A percentile compares a stretch with the other conserved stretches of the same genome.
phyloP scores from a whole-genome alignment of 495 filamentous ascomycete genomes.

The Penicillium goetzii region DNA sequence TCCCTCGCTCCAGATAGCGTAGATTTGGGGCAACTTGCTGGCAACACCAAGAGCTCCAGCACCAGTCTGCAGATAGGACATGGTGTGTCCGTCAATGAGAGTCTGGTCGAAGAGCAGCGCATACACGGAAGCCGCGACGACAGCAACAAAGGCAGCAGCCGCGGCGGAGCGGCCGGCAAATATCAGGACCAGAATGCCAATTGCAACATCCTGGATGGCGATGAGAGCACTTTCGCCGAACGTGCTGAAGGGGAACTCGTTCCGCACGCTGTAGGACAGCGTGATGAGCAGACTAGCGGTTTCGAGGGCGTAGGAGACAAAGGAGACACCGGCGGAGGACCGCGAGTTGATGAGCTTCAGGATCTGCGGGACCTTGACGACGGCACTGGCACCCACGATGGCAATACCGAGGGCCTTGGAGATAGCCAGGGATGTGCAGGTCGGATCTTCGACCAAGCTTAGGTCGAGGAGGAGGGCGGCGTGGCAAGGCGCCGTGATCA shows the following conservation, averaged over 20 bases:
- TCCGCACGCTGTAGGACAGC: conserved; percentile 86
- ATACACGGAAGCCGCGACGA: conserved; percentile 66
- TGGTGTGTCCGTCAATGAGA: conserved; percentile 66
- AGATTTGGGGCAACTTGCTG: conserved; percentile 92
- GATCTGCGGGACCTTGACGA: conserved; percentile 96
- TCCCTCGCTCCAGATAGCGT: conserved; percentile 77
- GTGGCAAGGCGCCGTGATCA: conserved; percentile 86
- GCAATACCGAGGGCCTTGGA: conserved; percentile 91
- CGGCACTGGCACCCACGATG: conserved; percentile 83
- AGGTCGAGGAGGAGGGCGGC: conserved; percentile 77
- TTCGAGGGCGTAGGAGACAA: conserved; percentile 90
- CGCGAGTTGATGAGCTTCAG: conserved; percentile 81
- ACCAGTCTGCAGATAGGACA: conserved; percentile 81
- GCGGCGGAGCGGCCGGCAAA: conserved; percentile 69
- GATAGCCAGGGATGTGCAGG: conserved; percentile 83
- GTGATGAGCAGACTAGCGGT: conserved; percentile 82
- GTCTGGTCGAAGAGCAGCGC: conserved; percentile 67
- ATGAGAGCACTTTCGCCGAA: conserved; percentile 94
- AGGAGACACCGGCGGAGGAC: conserved; percentile 80
- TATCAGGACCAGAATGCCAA: conserved; percentile 79
- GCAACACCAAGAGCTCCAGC: conserved; percentile 81
- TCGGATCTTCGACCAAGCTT: conserved; percentile 66
- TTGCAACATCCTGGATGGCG: conserved; percentile 85
- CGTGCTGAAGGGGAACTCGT: conserved; percentile 91
- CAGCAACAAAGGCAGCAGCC: conserved; percentile 72